Conservation (phyloP, 106 monocot genomes). For the Phalaenopsis aphrodite region DNA sequence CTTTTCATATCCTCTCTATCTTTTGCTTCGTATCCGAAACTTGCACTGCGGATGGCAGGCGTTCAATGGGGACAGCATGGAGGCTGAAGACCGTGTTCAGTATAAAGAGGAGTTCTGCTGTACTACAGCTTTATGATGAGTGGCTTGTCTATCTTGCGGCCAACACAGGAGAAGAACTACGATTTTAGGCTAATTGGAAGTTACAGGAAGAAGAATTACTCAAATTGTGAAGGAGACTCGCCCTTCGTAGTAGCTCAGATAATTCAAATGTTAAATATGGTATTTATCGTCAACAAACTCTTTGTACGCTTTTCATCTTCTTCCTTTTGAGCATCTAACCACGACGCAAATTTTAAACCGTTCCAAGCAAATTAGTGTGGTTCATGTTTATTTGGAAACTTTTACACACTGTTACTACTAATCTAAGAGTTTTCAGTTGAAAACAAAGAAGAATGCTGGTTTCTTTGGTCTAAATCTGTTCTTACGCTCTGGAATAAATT, state of each 20-base stretch:
- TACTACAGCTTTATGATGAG: constrained; percentile 1
- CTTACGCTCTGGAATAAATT: no score
- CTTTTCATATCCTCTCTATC: no score
- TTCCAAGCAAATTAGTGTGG: no score
- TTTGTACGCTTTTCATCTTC: no score
- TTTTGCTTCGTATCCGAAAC: background rate
- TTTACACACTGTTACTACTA: no score
- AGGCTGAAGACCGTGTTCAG: background rate
- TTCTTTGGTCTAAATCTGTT: no score
- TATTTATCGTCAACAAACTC: no score
- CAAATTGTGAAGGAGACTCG: constrained; percentile 3
- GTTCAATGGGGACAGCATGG: background rate
- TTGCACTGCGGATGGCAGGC: background rate
- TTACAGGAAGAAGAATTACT: constrained; percentile 9
- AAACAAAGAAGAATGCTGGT: no score
- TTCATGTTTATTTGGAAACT: no score
- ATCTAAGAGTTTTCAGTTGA: no score
- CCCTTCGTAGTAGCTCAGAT: constrained; percentile 1
- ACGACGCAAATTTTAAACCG: no score
- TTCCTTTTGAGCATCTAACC: no score
- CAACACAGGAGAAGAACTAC: background rate
- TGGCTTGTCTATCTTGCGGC: constrained; percentile 4
- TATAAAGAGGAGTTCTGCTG: background rate
- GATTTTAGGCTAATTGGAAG: constrained; percentile 4
- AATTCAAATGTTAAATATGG: background rate